Base-by-base conservation (phyloP, 1,284 basidiomycete species). In the Papiliotrema fonsecae region DNA sequence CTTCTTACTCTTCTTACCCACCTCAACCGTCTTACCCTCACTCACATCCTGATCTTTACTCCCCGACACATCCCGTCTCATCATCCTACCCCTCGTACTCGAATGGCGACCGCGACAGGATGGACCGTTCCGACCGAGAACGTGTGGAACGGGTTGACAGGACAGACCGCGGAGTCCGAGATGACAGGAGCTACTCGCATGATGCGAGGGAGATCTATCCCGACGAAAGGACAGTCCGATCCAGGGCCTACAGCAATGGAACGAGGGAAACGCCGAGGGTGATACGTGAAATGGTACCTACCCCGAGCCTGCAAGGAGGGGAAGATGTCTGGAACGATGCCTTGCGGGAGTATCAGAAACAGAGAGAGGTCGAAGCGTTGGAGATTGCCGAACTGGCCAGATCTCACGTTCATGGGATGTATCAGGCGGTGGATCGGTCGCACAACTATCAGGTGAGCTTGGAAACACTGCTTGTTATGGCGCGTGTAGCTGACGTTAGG, bases 291-390 rank as follows among this genome's bases (percentile, higher is more conserved):
- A 28, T 47, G 30, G 39, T 47, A 5, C 46, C 46, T 18, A 7
- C 28, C 6, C 46, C 39, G n/a, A 34, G 37, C 14, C 24, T 47
- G 10, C 16, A 18, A 18, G 64, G 62, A 19, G 62, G 61, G 31
- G 67, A 72, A 48, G 64, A 63, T 42, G 53, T 72, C 9, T 72
- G 69, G 69, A 62, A 68, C 38, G 55, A 60, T 7, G 50, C 51
- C 9, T 50, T 70, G 26, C 55, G 61, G 41, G 27, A 19, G n/a
- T 72, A 69, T 58, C 69, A 72, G 52, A 37, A 38, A 32, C 60
- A 55, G 13, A 52, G 69, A 39, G 69, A 72, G 53, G 38, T 38
- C 13, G 64, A 71, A 45, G 69, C 64, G 6, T 46, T 41, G 14
- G 55, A 60, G 39, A 58, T 67, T 40, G 45, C 53, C 31, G 16